Base-by-base conservation (phyloP, 768 basidiomycete genomes). In the Pleurotus tuber-regium region DNA sequence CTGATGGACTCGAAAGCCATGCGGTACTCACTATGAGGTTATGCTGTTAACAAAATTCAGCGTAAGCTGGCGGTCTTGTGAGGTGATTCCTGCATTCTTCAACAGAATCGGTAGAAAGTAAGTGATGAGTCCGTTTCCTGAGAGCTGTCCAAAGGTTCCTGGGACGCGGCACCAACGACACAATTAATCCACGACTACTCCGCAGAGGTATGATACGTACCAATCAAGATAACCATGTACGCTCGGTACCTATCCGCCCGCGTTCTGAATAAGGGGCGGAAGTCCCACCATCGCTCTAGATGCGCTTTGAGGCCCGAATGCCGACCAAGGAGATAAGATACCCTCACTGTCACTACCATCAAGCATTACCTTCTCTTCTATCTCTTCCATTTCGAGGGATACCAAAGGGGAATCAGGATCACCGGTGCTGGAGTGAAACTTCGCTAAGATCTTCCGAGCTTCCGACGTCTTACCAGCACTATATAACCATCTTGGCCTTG, bases 281-380 rank as follows among this genome's bases (percentile, higher is more conserved):
- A 81, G 59, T 81, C 79, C 79, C 79, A 83, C 71, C 73, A 81
- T 26, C 62, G 61, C 54, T 77, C 76, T 75, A 3, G 31, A 9
- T 12, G 4, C 26, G 21, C 24, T 26, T 31, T 42, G 25, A 43
- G 30, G 28, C 33, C 39, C 40, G 31, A 29, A 35, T 9, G 11
- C 23, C 12, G 28, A 24, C 9, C 4, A 24, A 16, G 11, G n/a
- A 24, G 19, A 55, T 48, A 35, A 26, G n/a, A 12, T 5, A 23
- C 11, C 11, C 73, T 35, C 51, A 78, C 74, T 77, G 58, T 75
- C 75, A 18, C 57, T 66, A 10, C 76, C 79, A 46, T 74, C 69
- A 23, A 81, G 57, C 8, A 66, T 58, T 50, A 82, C 74, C 54
- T 71, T 73, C 59, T 79, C 79, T 51, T 76, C 71, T 25, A 81